These are phyloP conservation scores for Medicago ruthenica DNA, from an alignment of 306 rosid species.

Conservation along the genomic window DNA sequence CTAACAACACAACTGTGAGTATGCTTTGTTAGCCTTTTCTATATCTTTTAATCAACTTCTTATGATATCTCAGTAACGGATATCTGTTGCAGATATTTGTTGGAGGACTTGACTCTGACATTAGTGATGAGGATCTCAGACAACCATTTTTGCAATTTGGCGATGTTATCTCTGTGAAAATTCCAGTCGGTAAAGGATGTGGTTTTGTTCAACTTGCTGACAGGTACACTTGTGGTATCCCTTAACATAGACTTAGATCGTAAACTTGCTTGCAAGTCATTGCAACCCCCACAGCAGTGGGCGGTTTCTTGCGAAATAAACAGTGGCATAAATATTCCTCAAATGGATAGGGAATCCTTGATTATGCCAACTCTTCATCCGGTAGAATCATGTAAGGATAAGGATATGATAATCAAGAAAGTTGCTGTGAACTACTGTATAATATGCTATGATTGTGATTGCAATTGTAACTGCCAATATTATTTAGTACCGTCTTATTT, in stretches of 20 bases:
- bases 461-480: background rate
- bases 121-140: constrained; percentile 85
- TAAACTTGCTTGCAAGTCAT: constrained; percentile 30
- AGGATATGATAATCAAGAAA: background rate
- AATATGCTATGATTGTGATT: background rate
- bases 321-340: constrained; percentile 29
- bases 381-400: background rate
- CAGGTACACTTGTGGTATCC: constrained; percentile 58
- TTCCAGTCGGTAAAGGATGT: constrained; percentile 95
- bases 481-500: constrained; percentile 5
- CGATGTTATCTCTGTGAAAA: constrained; percentile 90
- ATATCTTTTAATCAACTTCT: constrained; percentile 19
- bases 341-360: constrained; percentile 26
- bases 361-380: constrained; percentile 15
- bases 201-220: constrained; percentile 97
- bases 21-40: constrained; percentile 25
- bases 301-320: constrained; percentile 5
- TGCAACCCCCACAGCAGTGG: constrained; percentile 12
- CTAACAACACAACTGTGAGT: constrained; percentile 92
- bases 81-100: constrained; percentile 78
- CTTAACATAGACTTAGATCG: constrained; percentile 20
- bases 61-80: constrained; percentile 31
- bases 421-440: background rate
- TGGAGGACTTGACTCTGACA: constrained; percentile 98
- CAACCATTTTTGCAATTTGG: constrained; percentile 90